Conservation (phyloP, 2,329 filamentous ascomycete genomes). For the Xylariomycetidae sp. region DNA sequence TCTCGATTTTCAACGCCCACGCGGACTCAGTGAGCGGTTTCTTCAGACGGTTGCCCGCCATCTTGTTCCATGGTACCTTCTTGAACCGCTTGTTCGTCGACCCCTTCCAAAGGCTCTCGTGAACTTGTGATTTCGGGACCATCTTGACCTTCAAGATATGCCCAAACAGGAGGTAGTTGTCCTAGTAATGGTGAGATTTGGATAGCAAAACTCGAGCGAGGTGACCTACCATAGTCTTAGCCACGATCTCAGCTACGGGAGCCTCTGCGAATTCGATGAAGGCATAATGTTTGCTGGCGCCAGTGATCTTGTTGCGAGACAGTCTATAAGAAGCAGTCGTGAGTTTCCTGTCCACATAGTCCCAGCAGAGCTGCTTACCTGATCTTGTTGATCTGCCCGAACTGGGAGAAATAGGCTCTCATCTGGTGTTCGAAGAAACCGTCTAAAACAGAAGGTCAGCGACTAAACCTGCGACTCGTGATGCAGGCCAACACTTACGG, state of each 20-base stretch:
- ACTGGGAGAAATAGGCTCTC: conserved; percentile 88
- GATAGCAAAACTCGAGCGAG: not conserved
- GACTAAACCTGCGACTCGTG: not conserved
- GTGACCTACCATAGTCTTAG: conserved; percentile 70
- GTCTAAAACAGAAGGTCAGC: conserved; percentile 22
- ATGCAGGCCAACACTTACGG: too few relatives aligned
- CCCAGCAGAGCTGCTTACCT: not conserved
- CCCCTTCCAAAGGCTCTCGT: conserved; percentile 80
- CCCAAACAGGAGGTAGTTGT: conserved; percentile 77
- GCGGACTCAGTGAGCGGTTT: conserved; percentile 64
- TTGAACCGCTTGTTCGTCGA: conserved; percentile 90
- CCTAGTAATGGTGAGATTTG: conserved; percentile 7
- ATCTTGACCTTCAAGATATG: conserved; percentile 86
- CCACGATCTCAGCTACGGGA: conserved; percentile 75
- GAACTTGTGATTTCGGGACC: conserved; percentile 69
- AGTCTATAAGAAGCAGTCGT: conserved; percentile 52
- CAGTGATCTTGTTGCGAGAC: conserved; percentile 87
- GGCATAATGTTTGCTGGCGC: conserved; percentile 86
- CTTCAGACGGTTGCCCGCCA: conserved; percentile 70
- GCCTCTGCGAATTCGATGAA: conserved; percentile 89
- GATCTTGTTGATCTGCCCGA: conserved; percentile 65
- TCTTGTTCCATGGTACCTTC: conserved; percentile 78
- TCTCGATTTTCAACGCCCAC: conserved; percentile 72
- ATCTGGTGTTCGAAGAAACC: conserved; percentile 98
- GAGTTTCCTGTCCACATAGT: not conserved